Evolutionary conservation across 164 flowering plant genomes (phyloP).

Genomic region (Nymphaea colorata): DNA sequence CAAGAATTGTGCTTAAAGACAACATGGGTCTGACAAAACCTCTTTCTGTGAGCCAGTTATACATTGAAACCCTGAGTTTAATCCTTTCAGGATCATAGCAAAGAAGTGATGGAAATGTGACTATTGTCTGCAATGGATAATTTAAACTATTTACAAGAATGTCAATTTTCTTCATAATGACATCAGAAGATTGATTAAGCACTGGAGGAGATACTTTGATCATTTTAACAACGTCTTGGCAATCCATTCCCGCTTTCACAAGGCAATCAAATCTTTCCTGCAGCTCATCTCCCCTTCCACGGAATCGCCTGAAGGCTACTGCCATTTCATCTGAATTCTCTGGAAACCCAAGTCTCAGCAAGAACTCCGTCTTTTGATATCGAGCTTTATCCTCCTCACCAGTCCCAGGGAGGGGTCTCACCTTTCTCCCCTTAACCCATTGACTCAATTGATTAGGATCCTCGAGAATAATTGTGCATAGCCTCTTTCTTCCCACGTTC

Average conservation of each 20-base stretch:
- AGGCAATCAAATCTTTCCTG: constrained; percentile 62
- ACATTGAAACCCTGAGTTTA: constrained; percentile 42
- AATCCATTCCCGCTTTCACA: constrained; percentile 45
- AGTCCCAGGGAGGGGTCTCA: constrained; percentile 19
- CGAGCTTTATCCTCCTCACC: constrained; percentile 14
- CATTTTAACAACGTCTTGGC: constrained; percentile 35
- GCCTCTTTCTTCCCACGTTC: constrained; percentile 29
- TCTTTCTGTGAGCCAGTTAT: constrained; percentile 49
- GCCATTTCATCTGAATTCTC: constrained; percentile 41
- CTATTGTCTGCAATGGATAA: constrained; percentile 34
- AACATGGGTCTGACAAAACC: constrained; percentile 22
- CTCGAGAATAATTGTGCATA: constrained; percentile 33
- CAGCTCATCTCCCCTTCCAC: constrained; percentile 50
- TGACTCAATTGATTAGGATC: constrained; percentile 43
- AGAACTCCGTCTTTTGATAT: constrained; percentile 34
- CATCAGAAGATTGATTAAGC: constrained; percentile 34
- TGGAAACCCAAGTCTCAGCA: constrained; percentile 39
- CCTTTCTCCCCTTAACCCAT: constrained; percentile 30
- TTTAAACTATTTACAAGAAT: constrained; percentile 44
- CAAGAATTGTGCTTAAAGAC: constrained; percentile 39
- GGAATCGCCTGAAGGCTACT: constrained; percentile 35
- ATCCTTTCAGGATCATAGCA: constrained; percentile 28
- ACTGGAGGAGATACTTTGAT: constrained; percentile 43
- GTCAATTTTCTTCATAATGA: constrained; percentile 40
- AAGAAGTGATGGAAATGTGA: constrained; percentile 37